Base-by-base conservation (phyloP, 306 rosid species). In the Arachis stenosperma region DNA sequence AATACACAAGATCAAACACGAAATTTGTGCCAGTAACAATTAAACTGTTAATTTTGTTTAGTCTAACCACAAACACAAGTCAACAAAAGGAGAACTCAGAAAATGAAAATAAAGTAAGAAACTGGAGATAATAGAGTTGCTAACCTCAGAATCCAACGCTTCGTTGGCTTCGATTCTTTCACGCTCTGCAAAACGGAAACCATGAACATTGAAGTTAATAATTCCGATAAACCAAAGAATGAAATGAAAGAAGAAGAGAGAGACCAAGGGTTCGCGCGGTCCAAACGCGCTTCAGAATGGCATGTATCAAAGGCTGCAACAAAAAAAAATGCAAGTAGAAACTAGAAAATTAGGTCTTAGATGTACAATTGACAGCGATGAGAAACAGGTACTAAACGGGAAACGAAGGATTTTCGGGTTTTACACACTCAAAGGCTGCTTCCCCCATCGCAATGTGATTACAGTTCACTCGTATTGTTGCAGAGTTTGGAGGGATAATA, bases 201-300 rank as follows among this genome's bases (percentile, higher is more conserved):
- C 57, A 12, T 42, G 29, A 36, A 0, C 10, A 6, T 9, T 46
- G 57, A 33, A n/a, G 65, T 37, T n/a, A 66, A 37, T 7, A 63
- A 66, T 52, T 69, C 1, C 7, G 5, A 15, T 6, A 44, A 36
- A 13, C 1, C 7, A 36, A 36, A 22, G 12, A 42, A 30, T 48
- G 37, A n/a, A 4, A 41, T 13, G 1, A 15, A 10, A 10, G 70
- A 47, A 17, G 40, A 2, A 61, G 67, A 44, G 17, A 43, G 53
- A 93, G 55, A 93, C 98, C 96, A 36, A 85, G 81, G 44, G 89
- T 86, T 84, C 86, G 84, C 77, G 77, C 73, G 75, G 78, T 79
- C 95, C 91, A 94, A 42, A 89, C 79, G 74, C 77, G 88, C 94
- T 89, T 93, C 89, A 94, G 81, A 81, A 94, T 81, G 69, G 87